Base-by-base conservation (phyloP, 257 asterid genomes). In the Ligustrum vulgare region DNA sequence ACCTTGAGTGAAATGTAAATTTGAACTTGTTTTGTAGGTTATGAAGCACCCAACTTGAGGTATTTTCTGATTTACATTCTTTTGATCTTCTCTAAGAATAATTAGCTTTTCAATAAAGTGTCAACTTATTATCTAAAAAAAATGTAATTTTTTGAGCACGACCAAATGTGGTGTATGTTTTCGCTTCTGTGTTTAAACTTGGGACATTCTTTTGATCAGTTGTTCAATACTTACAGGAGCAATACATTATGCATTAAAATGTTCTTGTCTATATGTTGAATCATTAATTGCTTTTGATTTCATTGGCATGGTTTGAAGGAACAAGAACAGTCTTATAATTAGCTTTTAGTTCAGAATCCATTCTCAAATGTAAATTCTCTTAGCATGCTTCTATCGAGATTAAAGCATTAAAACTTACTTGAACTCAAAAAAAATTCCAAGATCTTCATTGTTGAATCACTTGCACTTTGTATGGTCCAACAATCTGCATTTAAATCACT, bases 21-120 rank as follows among this genome's bases (percentile, higher is more conserved):
- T 16, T 51, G 60, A 51, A 51, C 39, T 35, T 75, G 47, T 80
- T 72, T 54, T 81, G 84, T 82, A 84, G 88, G 88, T 72, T 84
- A 76, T 76, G 86, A 82, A 82, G 86, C 86, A 25, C 86, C 86
- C 28, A 79, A 79, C 34, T 79, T 84, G 78, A 84, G 88, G 88
- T 84, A 84, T 35, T 77, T 47, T 47, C n/a, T 35, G 39, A 35
- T 6, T 35, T 35, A 35, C 39, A 35, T 35, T 35, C 9, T 35
- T 35, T 5, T 35, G 39, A 35, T 35, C 1, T 35, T 39, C 8
- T 9, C 13, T 39, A 39, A 39, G 45, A 39, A 39, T 39, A 39
- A 8, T 39, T 9, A 34, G 31, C 36, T 34, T 34, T 34, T 34
- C 36, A 3, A 34, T 34, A 34, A 34, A 34, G 4, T 34, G 6